Percentiles rank a stretch among this genome's conserved stretches.
phyloP scores from a whole-genome alignment of 441 rosid genomes.

The Iberis amara region DNA sequence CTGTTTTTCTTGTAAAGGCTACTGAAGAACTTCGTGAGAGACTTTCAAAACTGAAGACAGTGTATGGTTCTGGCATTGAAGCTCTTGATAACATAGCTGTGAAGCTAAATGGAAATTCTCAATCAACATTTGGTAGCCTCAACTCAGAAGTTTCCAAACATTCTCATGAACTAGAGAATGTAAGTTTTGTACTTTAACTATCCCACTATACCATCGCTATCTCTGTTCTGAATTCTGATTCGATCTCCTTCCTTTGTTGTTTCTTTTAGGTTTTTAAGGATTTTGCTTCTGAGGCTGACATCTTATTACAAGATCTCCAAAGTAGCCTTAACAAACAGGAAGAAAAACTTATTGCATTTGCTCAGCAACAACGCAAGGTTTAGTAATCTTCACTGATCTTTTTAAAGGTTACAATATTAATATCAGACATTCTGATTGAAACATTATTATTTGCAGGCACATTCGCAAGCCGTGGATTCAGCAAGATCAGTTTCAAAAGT shows the following conservation, averaged over 20 bases:
- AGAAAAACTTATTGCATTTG: constrained; percentile 69
- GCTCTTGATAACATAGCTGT: constrained; percentile 70
- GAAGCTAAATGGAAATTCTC: constrained; percentile 78
- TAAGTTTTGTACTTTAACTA: constrained; percentile 32
- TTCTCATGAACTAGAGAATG: constrained; percentile 75
- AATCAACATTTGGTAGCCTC: constrained; percentile 60
- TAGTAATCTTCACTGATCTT: constrained; percentile 16
- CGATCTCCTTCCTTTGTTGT: constrained; percentile 28
- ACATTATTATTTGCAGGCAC: constrained; percentile 51
- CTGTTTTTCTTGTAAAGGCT: constrained; percentile 41
- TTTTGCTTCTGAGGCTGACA: constrained; percentile 87
- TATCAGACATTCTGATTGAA: background rate
- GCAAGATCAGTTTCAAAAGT: constrained; percentile 74
- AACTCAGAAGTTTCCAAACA: constrained; percentile 80
- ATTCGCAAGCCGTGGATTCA: constrained; percentile 71
- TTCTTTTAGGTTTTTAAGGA: constrained; percentile 72
- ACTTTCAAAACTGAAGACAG: constrained; percentile 55
- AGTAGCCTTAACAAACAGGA: constrained; percentile 71
- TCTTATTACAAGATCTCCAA: constrained; percentile 77
- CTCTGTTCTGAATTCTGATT: constrained; percentile 22
- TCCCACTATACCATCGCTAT: background rate
- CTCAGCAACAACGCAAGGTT: constrained; percentile 84
- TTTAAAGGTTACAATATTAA: background rate
- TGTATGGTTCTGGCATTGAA: constrained; percentile 72
- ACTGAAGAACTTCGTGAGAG: constrained; percentile 74